phyloP scores from a whole-genome alignment of 1,284 basidiomycete genomes.

The Caloboletus firmus region DNA sequence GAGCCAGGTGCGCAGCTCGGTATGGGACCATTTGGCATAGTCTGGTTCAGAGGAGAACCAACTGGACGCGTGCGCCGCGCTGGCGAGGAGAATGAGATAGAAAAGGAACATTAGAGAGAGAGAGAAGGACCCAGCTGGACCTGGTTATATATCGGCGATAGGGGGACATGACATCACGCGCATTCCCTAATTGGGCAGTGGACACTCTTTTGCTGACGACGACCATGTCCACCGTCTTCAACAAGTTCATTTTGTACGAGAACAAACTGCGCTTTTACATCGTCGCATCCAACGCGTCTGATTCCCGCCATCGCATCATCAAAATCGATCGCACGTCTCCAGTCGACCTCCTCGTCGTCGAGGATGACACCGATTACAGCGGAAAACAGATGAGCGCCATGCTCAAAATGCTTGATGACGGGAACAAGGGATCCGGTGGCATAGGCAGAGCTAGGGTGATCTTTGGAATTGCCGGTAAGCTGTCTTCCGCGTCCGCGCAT shows the following conservation, averaged over 20 bases:
- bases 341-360: conserved; percentile 72
- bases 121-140: not conserved
- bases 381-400: conserved; percentile 87
- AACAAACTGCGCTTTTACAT: conserved; percentile 87
- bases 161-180: conserved; percentile 27
- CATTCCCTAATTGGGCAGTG: conserved; percentile 9
- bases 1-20: conserved; percentile 71
- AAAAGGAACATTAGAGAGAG: conserved; percentile 6
- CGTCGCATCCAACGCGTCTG: conserved; percentile 82
- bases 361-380: conserved; percentile 87
- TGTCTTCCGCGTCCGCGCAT: not conserved
- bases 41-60: conserved; percentile 40
- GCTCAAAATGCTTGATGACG: conserved; percentile 93
- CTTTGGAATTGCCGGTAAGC: conserved; percentile 72
- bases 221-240: conserved; percentile 49
- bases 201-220: too few species aligned
- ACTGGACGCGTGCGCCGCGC: conserved; percentile 16
- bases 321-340: conserved; percentile 87
- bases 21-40: conserved; percentile 63
- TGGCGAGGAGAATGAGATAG: conserved; percentile 18
- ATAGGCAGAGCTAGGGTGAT: conserved; percentile 81
- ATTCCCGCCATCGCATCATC: conserved; percentile 83
- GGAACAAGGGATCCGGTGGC: conserved; percentile 86
- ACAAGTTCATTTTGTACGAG: conserved; percentile 92
- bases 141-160: conserved; percentile 13